A percentile compares a stretch with the other conserved stretches of the same genome.
These are phyloP conservation scores for Coprinopsis marcescibilis DNA, from an alignment of 768 basidiomycete genomes.

Conservation along the genomic window DNA sequence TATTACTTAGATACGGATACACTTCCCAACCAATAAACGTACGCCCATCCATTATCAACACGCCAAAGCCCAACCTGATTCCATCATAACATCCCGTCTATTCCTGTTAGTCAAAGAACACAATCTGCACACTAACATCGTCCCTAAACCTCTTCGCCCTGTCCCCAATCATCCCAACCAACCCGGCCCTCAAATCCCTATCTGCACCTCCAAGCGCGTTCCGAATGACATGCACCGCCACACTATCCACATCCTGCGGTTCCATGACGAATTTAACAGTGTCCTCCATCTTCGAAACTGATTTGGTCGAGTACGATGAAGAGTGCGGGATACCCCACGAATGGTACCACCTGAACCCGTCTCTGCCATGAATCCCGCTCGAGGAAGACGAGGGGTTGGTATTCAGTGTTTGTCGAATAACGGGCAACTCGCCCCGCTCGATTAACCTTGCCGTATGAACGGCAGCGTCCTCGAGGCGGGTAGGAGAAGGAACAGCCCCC, in stretches of 20 bases:
- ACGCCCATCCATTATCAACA: too few relatives aligned
- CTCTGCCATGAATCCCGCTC: background rate
- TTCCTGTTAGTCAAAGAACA: conserved; percentile 27
- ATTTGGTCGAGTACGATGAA: background rate
- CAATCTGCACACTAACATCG: conserved; percentile 22
- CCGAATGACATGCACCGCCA: conserved; percentile 35
- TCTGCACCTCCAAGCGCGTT: conserved; percentile 53
- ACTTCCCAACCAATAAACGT: too few relatives aligned
- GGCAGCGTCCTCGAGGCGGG: background rate
- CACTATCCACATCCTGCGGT: conserved; percentile 1
- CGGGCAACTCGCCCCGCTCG: background rate
- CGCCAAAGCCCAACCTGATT: too few relatives aligned
- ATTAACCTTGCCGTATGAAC: too few relatives aligned
- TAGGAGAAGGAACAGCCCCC: background rate
- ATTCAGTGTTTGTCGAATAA: background rate
- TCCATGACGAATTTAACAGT: background rate
- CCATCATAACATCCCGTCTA: too few relatives aligned
- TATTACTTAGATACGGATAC: too few relatives aligned
- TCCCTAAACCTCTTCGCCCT: conserved; percentile 27
- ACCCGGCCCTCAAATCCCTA: conserved; percentile 31
- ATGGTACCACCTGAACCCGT: background rate
- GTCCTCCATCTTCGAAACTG: background rate
- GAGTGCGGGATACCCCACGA: background rate
- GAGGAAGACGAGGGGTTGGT: background rate
- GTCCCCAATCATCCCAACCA: conserved; percentile 33